A percentile compares a stretch with the other conserved stretches of the same genome.
phyloP scores from a whole-genome alignment of 1,139 yeast species.

The Candida smagusa region DNA sequence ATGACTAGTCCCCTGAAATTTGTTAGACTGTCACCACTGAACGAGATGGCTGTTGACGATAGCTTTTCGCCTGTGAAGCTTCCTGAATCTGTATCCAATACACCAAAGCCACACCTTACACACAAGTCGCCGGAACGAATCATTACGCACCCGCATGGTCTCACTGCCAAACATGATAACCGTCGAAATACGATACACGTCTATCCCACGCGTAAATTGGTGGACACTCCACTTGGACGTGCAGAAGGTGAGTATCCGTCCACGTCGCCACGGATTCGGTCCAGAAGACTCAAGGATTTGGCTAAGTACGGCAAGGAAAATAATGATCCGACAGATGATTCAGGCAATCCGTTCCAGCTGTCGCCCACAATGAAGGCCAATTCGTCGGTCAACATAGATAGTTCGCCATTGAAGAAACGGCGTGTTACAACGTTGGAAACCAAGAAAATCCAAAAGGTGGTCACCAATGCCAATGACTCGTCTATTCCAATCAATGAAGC shows the following conservation, averaged over 20 bases:
- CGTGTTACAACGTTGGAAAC: constrained; percentile 7
- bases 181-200: constrained; percentile 28
- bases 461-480: constrained; percentile 18
- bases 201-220: constrained; percentile 9
- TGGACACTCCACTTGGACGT: constrained; percentile 9
- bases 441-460: constrained; percentile 22
- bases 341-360: constrained; percentile 12
- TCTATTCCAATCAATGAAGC: constrained; percentile 19
- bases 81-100: constrained; percentile 8
- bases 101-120: constrained; percentile 7
- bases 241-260: constrained; percentile 9
- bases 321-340: neutral
- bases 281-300: constrained; percentile 9
- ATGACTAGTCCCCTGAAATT: neutral
- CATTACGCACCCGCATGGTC: constrained; percentile 48
- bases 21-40: neutral
- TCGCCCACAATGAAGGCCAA: constrained; percentile 10
- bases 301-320: constrained; percentile 1
- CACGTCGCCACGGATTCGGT: constrained; percentile 13
- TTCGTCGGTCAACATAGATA: constrained; percentile 7
- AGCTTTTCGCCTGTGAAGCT: constrained; percentile 16
- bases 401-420: constrained; percentile 16
- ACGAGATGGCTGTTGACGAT: constrained; percentile 9
- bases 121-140: constrained; percentile 14
- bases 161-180: constrained; percentile 31